Base-by-base conservation (phyloP, 2,329 filamentous ascomycete genomes). In the Achaetomium macrosporum region DNA sequence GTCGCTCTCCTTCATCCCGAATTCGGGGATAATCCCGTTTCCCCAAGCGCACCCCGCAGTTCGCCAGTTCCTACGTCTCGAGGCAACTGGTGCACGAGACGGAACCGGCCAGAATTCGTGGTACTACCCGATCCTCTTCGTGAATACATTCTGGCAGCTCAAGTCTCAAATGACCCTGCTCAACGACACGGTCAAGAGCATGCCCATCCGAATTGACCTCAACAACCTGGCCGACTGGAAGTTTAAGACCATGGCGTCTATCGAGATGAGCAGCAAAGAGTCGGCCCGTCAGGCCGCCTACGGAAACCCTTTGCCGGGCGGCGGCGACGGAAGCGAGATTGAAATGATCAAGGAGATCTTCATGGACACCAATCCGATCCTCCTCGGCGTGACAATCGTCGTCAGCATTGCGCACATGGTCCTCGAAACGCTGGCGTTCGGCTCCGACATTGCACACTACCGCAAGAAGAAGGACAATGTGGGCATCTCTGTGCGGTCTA, bases 401-500 rank as follows among this genome's bases (percentile, higher is more conserved):
- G 93, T 95, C 62, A 91, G 84, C 59, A 79, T 99, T 53, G 78
- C 93, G 37, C 93, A 99, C 73, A 90, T 96, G 79, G 76, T 99
- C 61, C 92, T 99, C 59, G 93, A 99, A 72, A 91, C 88, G 65
- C 81, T 99, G 33, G 93, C 93, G 1, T 99, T 99, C 75, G 96
- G 95, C 65, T 96, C 87, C 67, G 93, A 99, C 68, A 96, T 99
- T 68, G 84, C 90, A 45, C 93, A 99, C 72, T 99, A 93, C 83
- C 89, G 91, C 67, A 96, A 97, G 77, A 99, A 99, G 85, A 99
- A 99, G 78, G 95, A 97, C 74, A 93, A 96, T 54, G 88, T 99
- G 29, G 93, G 93, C 58, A 95, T 96, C 42, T 96, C 91, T 1
- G 87, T 99, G 55, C 90, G 93, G 53, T 95, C 92, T 31, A 99